Evolutionary conservation across 169 alveolate genomes (phyloP), one percentile per base, ranked within the genome.

Genomic region (Theileria sp.): DNA sequence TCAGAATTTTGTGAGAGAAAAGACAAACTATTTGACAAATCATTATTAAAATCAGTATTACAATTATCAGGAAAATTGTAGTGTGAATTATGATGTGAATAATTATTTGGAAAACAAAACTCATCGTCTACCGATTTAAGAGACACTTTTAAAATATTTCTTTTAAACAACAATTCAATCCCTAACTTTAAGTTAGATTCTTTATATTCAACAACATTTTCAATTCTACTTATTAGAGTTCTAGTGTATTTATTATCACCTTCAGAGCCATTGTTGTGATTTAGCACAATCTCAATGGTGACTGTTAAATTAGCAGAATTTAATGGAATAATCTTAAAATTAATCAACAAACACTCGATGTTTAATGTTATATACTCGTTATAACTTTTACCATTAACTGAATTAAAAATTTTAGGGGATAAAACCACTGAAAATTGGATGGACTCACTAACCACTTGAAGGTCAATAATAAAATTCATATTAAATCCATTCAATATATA

Each of bases 401-500:
- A 28, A 44, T 71, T 58, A 15, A 17, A 38, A 71, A 19, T 19
- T 23, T 32, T 54, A 36, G 44, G 28, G 44, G 79, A 71, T 36
- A 32, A 8, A 8, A 71, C 26, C 30, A 71, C 25, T 71, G 56
- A 50, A 32, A 38, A 71, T 19, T 12, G 25, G 1, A 0, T 71
- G 15, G 4, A 71, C 56, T 71, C 10, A 23, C 61, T 15, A 0
- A 32, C 30, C 17, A 19, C 1, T 9, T 26, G 28, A 8, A 71
- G 23, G 23, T 60, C 54, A 7, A 26, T 19, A 19, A 32, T 19
- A 5, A 71, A 8, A 19, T n/a, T 19, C 28, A 61, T 75, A 17
- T 82, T 77, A 36, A 82, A 82, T 13, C 88, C 85, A 28, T 82
- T 30, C 25, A 54, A 38, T n/a, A 75, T 56, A 32, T 75, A 72